Evolutionary conservation across 1,139 yeast genomes (phyloP).

Genomic region (Yamadazyma pseudoaaseri): DNA sequence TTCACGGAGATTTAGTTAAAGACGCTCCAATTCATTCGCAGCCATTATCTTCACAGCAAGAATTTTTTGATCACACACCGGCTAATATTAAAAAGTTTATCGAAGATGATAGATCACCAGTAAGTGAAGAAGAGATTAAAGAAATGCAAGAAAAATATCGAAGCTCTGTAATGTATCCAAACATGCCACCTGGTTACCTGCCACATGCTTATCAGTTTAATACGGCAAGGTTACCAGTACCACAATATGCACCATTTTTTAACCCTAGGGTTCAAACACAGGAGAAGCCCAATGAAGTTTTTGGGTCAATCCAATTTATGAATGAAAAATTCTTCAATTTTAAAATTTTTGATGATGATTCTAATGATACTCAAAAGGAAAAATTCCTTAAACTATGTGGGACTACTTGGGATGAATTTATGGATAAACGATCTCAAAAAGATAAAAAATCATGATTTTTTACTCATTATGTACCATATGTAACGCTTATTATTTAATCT

Average conservation of each 20-base stretch:
- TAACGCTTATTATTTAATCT: too few relatives aligned
- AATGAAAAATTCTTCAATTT: constrained; percentile 44
- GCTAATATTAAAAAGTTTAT: constrained; percentile 7
- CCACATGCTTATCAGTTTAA: constrained; percentile 2
- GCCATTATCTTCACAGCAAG: constrained; percentile 54
- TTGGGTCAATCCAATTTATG: constrained; percentile 45
- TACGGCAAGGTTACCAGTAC: neutral
- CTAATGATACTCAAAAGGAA: constrained; percentile 26
- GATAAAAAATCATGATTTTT: neutral
- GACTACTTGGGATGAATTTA: constrained; percentile 54
- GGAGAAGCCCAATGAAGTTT: constrained; percentile 22
- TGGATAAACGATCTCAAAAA: neutral
- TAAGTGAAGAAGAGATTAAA: constrained; percentile 34
- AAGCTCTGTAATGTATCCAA: neutral
- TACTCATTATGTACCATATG: neutral
- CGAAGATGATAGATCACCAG: constrained; percentile 38
- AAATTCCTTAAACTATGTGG: constrained; percentile 53
- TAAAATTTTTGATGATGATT: constrained; percentile 26
- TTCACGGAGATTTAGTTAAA: constrained; percentile 44
- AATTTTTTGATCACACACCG: constrained; percentile 30
- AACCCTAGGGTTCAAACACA: neutral
- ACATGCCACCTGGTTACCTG: neutral
- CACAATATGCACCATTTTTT: neutral
- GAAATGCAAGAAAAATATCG: constrained; percentile 39
- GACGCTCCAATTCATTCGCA: constrained; percentile 55